A percentile compares a stretch with the other conserved stretches of the same genome.
These are phyloP conservation scores for Colletotrichum noveboracense DNA, from an alignment of 2,329 filamentous ascomycete genomes.

Conservation along the genomic window DNA sequence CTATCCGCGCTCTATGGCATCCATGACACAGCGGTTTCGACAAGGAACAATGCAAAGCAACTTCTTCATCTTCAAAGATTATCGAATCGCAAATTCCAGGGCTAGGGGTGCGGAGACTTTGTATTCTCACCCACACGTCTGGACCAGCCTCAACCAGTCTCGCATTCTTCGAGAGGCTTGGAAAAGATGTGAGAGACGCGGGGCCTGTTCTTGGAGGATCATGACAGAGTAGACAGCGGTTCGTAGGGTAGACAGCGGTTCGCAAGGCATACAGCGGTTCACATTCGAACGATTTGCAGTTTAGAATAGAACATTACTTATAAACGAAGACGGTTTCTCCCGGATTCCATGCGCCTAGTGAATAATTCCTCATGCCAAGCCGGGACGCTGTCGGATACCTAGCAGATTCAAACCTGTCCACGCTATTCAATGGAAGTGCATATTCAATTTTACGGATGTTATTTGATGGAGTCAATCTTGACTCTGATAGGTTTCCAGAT, in stretches of 20 bases:
- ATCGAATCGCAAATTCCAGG: fast-evolving
- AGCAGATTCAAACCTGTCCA: not conserved
- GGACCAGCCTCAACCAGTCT: not conserved
- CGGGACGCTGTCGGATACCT: not conserved
- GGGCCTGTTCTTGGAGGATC: fast-evolving
- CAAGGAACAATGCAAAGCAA: not conserved
- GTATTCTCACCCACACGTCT: not conserved
- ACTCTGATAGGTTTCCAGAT: not conserved
- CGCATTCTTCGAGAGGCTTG: not conserved
- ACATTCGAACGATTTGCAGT: fast-evolving
- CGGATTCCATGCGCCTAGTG: not conserved
- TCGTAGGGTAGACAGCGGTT: not conserved
- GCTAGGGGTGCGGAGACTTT: too few relatives aligned
- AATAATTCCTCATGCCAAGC: not conserved
- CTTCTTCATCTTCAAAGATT: fast-evolving
- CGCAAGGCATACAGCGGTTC: not conserved
- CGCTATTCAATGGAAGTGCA: fast-evolving
- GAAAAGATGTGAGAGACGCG: not conserved
- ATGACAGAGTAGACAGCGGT: not conserved
- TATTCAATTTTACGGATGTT: not conserved
- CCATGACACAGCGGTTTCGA: not conserved
- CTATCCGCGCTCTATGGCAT: not conserved
- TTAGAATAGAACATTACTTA: not conserved
- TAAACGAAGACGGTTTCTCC: not conserved
- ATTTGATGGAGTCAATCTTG: not conserved